Conservation (phyloP, 768 basidiomycete genomes). For the Dendrothele bispora region DNA sequence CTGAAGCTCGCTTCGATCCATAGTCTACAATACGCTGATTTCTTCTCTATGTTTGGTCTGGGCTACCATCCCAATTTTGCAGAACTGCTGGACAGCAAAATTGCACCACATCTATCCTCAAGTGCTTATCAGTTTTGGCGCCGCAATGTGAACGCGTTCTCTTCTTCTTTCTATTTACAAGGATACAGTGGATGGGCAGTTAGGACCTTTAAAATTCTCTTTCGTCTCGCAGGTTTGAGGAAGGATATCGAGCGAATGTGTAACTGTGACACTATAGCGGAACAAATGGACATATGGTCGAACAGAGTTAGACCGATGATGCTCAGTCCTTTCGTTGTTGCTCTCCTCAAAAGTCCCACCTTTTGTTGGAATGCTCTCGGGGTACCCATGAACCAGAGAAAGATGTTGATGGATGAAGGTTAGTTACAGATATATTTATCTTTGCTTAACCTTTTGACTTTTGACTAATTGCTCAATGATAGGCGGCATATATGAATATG, state of each 20-base stretch:
- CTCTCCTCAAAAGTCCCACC: constrained; percentile 35
- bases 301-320: constrained; percentile 49
- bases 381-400: constrained; percentile 57
- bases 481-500: constrained; percentile 31
- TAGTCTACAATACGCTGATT: constrained; percentile 45
- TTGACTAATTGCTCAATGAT: background rate
- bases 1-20: constrained; percentile 56
- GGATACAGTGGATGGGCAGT: constrained; percentile 58
- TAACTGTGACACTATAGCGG: constrained; percentile 36
- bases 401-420: constrained; percentile 39
- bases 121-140: constrained; percentile 62
- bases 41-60: constrained; percentile 54
- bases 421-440: too few relatives aligned
- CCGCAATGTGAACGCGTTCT: constrained; percentile 32
- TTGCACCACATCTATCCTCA: constrained; percentile 57
- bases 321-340: constrained; percentile 43
- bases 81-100: constrained; percentile 41
- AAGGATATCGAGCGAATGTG: constrained; percentile 46
- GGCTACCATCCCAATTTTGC: constrained; percentile 53
- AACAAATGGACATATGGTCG: constrained; percentile 54
- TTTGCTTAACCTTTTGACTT: too few relatives aligned
- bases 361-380: constrained; percentile 67
- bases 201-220: constrained; percentile 46
- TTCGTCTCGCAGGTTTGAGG: constrained; percentile 45
- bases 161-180: constrained; percentile 43